Evolutionary conservation across 495 filamentous ascomycete genomes (phyloP).

Genomic region (Daldinia caldariorum): DNA sequence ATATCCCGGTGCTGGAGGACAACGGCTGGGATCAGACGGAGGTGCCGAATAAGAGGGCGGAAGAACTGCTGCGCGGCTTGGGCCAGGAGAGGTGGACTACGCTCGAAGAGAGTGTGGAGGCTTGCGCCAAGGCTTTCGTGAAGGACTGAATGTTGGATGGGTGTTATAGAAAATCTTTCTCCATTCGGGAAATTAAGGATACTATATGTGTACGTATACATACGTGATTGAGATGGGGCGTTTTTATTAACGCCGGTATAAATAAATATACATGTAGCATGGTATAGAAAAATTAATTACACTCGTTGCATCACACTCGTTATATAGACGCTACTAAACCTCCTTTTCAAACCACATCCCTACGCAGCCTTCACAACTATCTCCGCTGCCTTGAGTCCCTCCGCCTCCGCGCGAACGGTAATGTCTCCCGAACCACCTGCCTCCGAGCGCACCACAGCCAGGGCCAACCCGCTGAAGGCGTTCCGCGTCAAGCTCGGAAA

Average conservation of each 20-base stretch:
- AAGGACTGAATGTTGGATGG: background rate
- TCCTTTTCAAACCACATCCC: background rate
- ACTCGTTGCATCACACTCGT: background rate
- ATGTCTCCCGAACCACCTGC: conserved; percentile 47
- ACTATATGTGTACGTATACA: no score
- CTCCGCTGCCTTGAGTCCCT: conserved; percentile 47
- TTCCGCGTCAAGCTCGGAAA: conserved; percentile 56
- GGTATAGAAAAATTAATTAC: background rate
- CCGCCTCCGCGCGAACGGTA: conserved; percentile 48
- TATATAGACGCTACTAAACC: background rate
- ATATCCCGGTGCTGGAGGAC: conserved; percentile 41
- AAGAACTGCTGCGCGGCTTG: conserved; percentile 47
- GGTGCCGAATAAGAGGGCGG: conserved; percentile 47
- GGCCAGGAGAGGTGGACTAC: conserved; percentile 49
- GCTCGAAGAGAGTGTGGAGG: conserved; percentile 50
- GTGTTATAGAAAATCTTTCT: no score
- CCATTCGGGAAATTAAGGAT: no score
- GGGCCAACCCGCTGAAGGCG: conserved; percentile 56
- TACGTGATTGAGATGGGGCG: no score
- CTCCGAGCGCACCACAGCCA: conserved; percentile 53
- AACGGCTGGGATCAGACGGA: conserved; percentile 49
- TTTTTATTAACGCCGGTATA: background rate
- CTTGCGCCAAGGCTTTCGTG: conserved; percentile 20
- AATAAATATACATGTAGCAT: background rate
- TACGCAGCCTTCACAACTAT: conserved; percentile 17